Evolutionary conservation across 768 basidiomycete genomes (phyloP).

Genomic region (Arthromyces matolae): DNA sequence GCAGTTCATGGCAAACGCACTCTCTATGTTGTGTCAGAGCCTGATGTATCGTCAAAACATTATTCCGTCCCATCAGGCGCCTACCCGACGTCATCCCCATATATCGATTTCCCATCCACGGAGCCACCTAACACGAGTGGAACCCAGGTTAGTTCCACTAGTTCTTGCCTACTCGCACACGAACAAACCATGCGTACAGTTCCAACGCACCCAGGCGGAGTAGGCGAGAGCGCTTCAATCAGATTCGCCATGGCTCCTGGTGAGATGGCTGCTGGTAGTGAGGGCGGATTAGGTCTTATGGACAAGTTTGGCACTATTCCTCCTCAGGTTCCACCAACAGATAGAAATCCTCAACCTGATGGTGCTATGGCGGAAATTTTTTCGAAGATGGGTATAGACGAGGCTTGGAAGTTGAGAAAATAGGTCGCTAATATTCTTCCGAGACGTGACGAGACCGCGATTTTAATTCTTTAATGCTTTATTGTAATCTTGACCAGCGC

Average conservation of each 20-base stretch:
- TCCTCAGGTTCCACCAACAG: conserved; percentile 36
- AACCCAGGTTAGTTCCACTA: conserved; percentile 39
- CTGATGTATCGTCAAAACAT: conserved; percentile 56
- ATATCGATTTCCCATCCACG: conserved; percentile 38
- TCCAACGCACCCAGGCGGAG: conserved; percentile 38
- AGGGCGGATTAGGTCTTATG: conserved; percentile 41
- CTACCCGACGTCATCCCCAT: conserved; percentile 49
- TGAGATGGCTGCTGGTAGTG: conserved; percentile 42
- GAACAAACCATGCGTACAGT: conserved; percentile 40
- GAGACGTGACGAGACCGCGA: neutral
- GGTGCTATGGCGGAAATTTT: conserved; percentile 40
- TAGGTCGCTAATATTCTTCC: conserved; percentile 20
- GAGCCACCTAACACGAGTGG: conserved; percentile 34
- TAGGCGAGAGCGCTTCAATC: conserved; percentile 46
- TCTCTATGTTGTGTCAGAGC: conserved; percentile 66
- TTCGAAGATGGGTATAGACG: conserved; percentile 43
- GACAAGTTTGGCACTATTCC: conserved; percentile 35
- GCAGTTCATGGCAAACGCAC: conserved; percentile 51
- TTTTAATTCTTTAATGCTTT: conserved; percentile 2
- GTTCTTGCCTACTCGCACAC: conserved; percentile 37
- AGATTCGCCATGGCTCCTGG: conserved; percentile 41
- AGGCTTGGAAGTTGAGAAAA: conserved; percentile 49
- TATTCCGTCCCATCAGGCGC: conserved; percentile 75
- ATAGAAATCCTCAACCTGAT: conserved; percentile 46
- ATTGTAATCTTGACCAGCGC: neutral